Base-by-base conservation (phyloP, 441 rosid genomes). In the Erodium texanum region DNA sequence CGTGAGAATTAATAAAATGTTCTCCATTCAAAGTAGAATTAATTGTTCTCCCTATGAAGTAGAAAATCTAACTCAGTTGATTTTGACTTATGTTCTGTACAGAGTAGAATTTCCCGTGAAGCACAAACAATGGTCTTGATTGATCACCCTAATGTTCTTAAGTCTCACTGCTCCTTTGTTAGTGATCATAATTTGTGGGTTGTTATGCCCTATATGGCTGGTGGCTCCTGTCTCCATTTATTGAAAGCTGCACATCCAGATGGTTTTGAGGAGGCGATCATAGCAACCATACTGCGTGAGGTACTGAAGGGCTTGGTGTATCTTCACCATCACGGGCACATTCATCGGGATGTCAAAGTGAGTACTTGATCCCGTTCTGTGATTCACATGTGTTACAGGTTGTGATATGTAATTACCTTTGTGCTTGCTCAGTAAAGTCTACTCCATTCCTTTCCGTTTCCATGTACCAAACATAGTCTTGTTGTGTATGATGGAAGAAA, bases 281-380 rank as follows among this genome's bases (percentile, higher is more conserved):
- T 93, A 71, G 97, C 99, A 3, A 93, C 99, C 1, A 70, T 91
- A 62, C 81, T 93, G 43, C 91, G 92, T 64, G 99, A 93, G 77
- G 83, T 86, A 0, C 75, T 93, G 81, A 93, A 89, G 74, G 99
- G 96, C 5, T 81, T 93, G 71, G 97, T 91, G 68, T 93, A 91
- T 81, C 99, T 93, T 69, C 99, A 93, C 78, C 96, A 91, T 66
- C 99, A 93, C 77, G 99, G 99, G 10, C 97, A 88, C 77, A 93
- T 93, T 56, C 99, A 93, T 77, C 90, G 98, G n/a, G 98, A 93
- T 82, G 96, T 93, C 74, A 93, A 93, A 79, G 98, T 89, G 71
- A 70, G 87, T 80, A 5, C 48, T 58, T 56, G 23, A 48, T 68
- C 7, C 36, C 66, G 27, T 41, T n/a, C 1, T 12, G 22, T 62